Base-by-base conservation (phyloP, 441 rosid species). In the Pelargonium cotyledonis region DNA sequence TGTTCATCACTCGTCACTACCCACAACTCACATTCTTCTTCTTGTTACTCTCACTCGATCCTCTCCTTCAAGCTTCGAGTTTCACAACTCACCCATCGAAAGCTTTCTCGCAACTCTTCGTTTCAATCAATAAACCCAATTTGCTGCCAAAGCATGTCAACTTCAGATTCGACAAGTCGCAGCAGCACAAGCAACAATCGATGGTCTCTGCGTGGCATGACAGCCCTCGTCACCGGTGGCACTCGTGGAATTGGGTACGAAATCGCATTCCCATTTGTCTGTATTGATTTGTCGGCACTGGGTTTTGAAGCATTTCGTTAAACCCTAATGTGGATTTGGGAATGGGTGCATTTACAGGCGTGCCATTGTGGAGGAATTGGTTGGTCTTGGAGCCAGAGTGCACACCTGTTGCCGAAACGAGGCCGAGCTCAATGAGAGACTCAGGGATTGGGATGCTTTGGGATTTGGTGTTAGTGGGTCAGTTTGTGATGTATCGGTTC, bases 181-280 rank as follows among this genome's bases (percentile, higher is more conserved):
- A 31, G 38, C 38, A 31, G 3, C 38, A 31, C 38, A 31, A 60
- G 4, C 71, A 12, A 70, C 26, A 40, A 67, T 57, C 77, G 91
- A 74, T 88, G 94, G 96, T 79, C 80, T 74, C 95, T 87, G 69
- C 74, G 46, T 4, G 89, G 86, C 8, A 83, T 70, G 84, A 82
- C 89, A 1, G 88, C 95, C 58, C 85, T 90, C 23, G 89, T 90
- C 69, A 88, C 94, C 9, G 94, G 96, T 46, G 94, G 94, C 44
- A 79, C 90, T 47, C 86, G 87, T 19, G 92, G 94, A 31, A 76
- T 90, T 7, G 23, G 62, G 62, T 55, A 16, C 62, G 11, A 6
- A 7, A 1, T 16, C 26, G 62, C 62, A 55, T 55, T 2, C 62
- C 60, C 60, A 53, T 53, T 53, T 53, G 60, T 53, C 60, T 53